A percentile compares a stretch with the other conserved stretches of the same genome.
Conservation (phyloP, 257 asterid species). For the Solanum peruvianum region DNA sequence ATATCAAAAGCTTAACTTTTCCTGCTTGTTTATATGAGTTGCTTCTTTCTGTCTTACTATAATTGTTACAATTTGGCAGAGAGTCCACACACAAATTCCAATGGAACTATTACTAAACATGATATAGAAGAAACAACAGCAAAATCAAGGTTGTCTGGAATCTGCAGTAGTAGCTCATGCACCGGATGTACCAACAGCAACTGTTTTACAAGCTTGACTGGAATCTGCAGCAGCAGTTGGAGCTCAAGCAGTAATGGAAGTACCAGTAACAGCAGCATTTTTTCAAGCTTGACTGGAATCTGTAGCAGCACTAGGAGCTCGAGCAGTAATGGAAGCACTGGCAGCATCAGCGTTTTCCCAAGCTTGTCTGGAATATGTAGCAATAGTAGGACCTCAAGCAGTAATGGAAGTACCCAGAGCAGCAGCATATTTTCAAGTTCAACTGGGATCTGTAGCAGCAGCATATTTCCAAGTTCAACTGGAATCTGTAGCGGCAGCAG, state of each 20-base stretch:
- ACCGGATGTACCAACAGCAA: constrained; percentile 16
- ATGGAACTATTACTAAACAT: constrained; percentile 11
- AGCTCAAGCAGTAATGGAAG: constrained; percentile 22
- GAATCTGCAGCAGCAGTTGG: constrained; percentile 28
- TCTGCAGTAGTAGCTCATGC: constrained; percentile 27
- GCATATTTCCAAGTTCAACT: constrained; percentile 14
- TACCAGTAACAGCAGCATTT: constrained; percentile 23
- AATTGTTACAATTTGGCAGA: constrained; percentile 7
- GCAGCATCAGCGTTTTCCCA: constrained; percentile 28
- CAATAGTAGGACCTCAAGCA: constrained; percentile 30
- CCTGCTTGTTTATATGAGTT: constrained; percentile 2
- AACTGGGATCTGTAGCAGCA: constrained; percentile 36
- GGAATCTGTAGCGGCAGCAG: constrained; percentile 35
- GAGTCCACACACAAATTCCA: constrained; percentile 17
- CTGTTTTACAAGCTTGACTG: constrained; percentile 53
- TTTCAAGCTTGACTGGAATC: constrained; percentile 33
- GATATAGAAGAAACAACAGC: constrained; percentile 32
- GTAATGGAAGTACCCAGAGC: neutral
- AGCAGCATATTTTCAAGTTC: constrained; percentile 43
- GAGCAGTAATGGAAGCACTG: constrained; percentile 9
- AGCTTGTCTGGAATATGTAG: constrained; percentile 28
- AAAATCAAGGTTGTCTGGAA: constrained; percentile 20
- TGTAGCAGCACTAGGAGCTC: constrained; percentile 30
- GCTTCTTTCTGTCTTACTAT: neutral
- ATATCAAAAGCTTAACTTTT: constrained; percentile 9